Evolutionary conservation across 176 grass and related monocot species (phyloP), one percentile per base, ranked within the genome.

Genomic region (Oryza meridionalis): DNA sequence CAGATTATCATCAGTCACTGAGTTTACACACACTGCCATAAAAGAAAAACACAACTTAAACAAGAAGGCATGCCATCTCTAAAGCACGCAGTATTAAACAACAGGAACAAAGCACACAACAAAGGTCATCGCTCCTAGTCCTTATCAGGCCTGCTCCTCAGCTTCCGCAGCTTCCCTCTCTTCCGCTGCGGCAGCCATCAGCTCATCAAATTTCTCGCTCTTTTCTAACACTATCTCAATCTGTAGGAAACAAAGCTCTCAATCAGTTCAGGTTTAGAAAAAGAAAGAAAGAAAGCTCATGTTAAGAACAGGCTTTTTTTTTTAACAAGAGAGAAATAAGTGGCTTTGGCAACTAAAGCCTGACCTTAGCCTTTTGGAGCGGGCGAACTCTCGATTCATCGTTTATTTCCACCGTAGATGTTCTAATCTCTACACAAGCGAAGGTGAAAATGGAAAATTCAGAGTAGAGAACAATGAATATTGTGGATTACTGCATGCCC

Each of bases 331-430:
- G 16, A 70, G 25, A 1, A 8, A 21, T 12, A 67, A 26, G 11
- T 0, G 17, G 21, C 8, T 61, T 0, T 11, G 13, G 0, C 9
- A 68, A 22, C 63, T 58, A 22, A 67, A 40, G 53, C 73, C 61
- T 81, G 16, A 98, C 96, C 96, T 95, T 99, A 31, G 96, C 91
- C 86, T 99, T 99, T 63, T 94, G 96, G 73, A 96, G 73, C 0
- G 84, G 88, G 1, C 91, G 89, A 5, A 79, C 96, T 74, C 93
- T 94, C 0, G 66, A 81, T 68, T 95, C 96, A 14, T 99, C 96
- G 1, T 99, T 94, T 78, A 96, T 95, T 85, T 96, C 96, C 22
- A 99, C 77, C 2, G 88, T 96, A 29, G 93, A 95, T 42, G 96
- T 99, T 78, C 37, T 88, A 73, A 99, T 96, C 84, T 96, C 96